phyloP scores from a whole-genome alignment of 768 basidiomycete genomes.

The Tremella mesenterica region DNA sequence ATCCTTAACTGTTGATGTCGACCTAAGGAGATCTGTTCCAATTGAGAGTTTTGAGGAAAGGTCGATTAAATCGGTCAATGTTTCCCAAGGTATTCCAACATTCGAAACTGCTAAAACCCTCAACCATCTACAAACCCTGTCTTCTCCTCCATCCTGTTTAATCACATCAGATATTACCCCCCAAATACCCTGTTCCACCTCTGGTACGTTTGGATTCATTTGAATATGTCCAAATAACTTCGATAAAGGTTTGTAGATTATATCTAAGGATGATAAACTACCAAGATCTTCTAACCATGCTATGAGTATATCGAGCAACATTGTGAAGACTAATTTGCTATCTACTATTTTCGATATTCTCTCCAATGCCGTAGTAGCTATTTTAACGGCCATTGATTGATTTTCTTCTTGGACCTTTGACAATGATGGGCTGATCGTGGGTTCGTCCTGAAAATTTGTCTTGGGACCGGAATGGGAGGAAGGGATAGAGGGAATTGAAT shows the following conservation, averaged over 20 bases:
- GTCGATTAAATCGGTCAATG: constrained; percentile 9
- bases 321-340: constrained; percentile 18
- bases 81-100: constrained; percentile 27
- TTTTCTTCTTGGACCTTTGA: too few species aligned
- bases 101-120: constrained; percentile 29
- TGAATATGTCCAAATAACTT: background rate
- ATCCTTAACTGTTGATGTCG: too few species aligned
- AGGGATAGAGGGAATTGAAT: too few species aligned
- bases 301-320: constrained; percentile 18
- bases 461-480: too few species aligned
- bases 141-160: constrained; percentile 6
- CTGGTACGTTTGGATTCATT: too few species aligned
- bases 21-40: constrained; percentile 10
- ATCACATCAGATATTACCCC: background rate
- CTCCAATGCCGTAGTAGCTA: constrained; percentile 26
- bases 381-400: constrained; percentile 5
- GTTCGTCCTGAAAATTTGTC: background rate
- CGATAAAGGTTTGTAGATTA: constrained; percentile 22
- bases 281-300: constrained; percentile 37
- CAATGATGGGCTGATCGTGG: too few species aligned
- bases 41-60: too few species aligned
- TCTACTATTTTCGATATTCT: constrained; percentile 19
- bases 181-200: background rate
- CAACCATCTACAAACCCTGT: constrained; percentile 25
- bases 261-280: constrained; percentile 9